Base-by-base conservation (phyloP, 2,329 filamentous ascomycete species). In the Colletotrichum gigasporum region DNA sequence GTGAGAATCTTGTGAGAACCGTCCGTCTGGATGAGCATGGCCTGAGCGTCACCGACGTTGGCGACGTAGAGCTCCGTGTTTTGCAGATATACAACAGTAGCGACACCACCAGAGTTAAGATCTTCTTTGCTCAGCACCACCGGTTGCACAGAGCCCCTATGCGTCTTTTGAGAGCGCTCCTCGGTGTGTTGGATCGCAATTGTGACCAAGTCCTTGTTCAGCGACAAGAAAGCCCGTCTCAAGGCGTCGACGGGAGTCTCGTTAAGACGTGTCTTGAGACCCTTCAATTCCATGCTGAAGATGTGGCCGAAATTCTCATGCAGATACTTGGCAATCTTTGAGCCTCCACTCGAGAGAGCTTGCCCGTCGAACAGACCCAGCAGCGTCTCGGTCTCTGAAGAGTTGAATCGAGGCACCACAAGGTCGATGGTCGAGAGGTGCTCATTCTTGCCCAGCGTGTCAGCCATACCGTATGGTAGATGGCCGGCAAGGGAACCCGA, bases 321-420 rank as follows among this genome's bases (percentile, higher is more conserved):
- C 28, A 99, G 82, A 72, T 93, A 99, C 75, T 97, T 98, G 68
- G 96, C 94, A 70, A 99, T 93, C 80, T 96, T 96, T 67, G 94
- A 97, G 42, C 96, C 96, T 65, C 94, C 92, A 66, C 88, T 94
- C 2, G 93, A 92, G 62, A 96, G 84, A n/a, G 90, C 87, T 74
- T 97, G 93, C 3, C 96, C 96, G 74, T 99, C 96, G 73, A 99
- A 99, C 77, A 99, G 85, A n/a, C 95, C 96, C 45, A 99, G 81
- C 2, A 99, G 84, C 44, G 93, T 94, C 76, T 98, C 94, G 42
- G 93, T 91, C 69, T 98, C 94, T 54, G 91, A 92, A 14, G 94
- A 92, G 72, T 94, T 91, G 80, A 97, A 96, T 45, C 93, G 89
- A 10, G 96, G 96, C 28, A 98, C 92, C 18, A 99, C 93, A 79